A percentile compares a stretch with the other conserved stretches of the same genome.
These are phyloP conservation scores for Moricandia arvensis DNA, from an alignment of 345 rosid genomes.

Conservation along the genomic window DNA sequence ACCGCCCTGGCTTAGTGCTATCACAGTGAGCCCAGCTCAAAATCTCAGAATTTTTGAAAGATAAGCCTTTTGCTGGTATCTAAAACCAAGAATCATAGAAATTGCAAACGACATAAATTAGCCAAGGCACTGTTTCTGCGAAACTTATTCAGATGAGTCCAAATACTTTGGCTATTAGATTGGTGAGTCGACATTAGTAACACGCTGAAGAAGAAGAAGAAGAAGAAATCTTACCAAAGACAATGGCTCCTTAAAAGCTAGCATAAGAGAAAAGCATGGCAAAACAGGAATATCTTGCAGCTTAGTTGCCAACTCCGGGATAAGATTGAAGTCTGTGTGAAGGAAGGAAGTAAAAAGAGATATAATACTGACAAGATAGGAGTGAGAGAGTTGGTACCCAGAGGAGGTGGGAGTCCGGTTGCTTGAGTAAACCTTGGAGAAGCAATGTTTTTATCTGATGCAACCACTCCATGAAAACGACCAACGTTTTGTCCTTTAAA, in stretches of 20 bases:
- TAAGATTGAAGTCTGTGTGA: slow-evolving; percentile 56
- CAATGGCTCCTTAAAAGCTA: slow-evolving; percentile 75
- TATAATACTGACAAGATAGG: slow-evolving; percentile 2
- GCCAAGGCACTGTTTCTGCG: background rate
- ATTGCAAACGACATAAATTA: background rate
- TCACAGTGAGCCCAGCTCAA: slow-evolving; percentile 77
- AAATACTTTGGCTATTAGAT: background rate
- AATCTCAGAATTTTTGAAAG: slow-evolving; percentile 60
- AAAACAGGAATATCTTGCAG: slow-evolving; percentile 60
- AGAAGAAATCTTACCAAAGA: slow-evolving; percentile 57
- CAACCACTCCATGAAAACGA: slow-evolving; percentile 61
- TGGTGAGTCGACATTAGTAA: background rate
- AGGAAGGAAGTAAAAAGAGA: slow-evolving; percentile 19
- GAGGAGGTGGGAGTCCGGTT: too few relatives aligned
- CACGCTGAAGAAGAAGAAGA: background rate
- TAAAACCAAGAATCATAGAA: slow-evolving; percentile 32
- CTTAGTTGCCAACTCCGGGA: slow-evolving; percentile 50
- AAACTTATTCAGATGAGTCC: background rate
- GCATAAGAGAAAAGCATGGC: slow-evolving; percentile 83
- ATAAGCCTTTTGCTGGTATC: slow-evolving; percentile 69
- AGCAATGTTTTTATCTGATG: slow-evolving; percentile 65
- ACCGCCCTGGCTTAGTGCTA: slow-evolving; percentile 77
- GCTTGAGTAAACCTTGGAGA: slow-evolving; percentile 60
- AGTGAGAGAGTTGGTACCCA: slow-evolving; percentile 2
- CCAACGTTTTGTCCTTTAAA: slow-evolving; percentile 62